phyloP scores from a whole-genome alignment of 2,329 filamentous ascomycete genomes.

The Acephala macrosclerotiorum region DNA sequence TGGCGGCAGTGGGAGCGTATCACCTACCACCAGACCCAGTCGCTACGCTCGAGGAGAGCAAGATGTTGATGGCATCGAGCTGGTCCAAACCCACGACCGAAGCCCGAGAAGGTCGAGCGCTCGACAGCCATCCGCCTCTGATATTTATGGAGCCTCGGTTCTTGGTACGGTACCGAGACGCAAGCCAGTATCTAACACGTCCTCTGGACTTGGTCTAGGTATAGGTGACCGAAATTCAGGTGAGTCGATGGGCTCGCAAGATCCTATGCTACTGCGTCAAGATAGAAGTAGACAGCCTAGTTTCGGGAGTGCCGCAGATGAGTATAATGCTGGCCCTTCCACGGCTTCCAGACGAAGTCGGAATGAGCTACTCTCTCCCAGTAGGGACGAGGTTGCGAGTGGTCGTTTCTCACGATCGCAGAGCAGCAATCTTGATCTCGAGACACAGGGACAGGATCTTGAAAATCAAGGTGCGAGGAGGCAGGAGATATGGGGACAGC shows the following conservation, averaged over 20 bases:
- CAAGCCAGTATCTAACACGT: neutral
- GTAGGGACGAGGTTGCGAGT: neutral
- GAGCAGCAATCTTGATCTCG: neutral
- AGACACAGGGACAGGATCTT: neutral
- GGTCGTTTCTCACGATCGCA: neutral
- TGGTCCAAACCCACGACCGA: neutral
- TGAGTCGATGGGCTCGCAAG: neutral
- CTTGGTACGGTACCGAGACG: neutral
- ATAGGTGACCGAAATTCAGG: neutral
- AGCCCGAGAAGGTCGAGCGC: neutral
- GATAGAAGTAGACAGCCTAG: neutral
- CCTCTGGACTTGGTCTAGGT: neutral
- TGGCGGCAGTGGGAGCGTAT: neutral
- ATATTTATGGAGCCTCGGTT: neutral
- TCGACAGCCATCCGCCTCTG: neutral
- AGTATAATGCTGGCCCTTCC: neutral
- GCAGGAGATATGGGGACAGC: neutral
- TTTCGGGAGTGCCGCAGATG: neutral
- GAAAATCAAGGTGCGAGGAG: neutral
- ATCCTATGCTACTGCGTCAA: neutral
- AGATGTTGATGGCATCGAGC: neutral
- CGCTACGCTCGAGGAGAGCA: neutral
- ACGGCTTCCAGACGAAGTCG: neutral
- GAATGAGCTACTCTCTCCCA: neutral
- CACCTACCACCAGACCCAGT: neutral